A percentile compares a stretch with the other conserved stretches of the same genome.
Evolutionary conservation across 2,329 filamentous ascomycete species (phyloP).

Genomic region (Fragosphaeria purpurea): DNA sequence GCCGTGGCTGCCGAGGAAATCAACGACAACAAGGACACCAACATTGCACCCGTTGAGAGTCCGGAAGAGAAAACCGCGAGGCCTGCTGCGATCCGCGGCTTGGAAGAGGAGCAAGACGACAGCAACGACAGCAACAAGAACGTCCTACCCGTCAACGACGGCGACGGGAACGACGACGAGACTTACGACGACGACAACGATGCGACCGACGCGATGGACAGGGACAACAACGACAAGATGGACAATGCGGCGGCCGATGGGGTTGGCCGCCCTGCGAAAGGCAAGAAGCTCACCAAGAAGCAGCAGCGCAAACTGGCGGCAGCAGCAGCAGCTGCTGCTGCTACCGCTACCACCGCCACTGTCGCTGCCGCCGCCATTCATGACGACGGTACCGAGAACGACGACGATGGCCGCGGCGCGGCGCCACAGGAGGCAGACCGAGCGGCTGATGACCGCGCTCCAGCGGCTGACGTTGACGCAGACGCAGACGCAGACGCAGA

Average conservation of each 20-base stretch:
- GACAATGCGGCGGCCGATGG: neutral
- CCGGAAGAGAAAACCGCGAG: slow-evolving; percentile 3
- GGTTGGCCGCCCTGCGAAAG: neutral
- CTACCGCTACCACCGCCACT: neutral
- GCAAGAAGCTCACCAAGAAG: slow-evolving; percentile 10
- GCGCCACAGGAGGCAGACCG: neutral
- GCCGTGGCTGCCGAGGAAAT: too few relatives aligned
- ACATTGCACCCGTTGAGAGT: neutral
- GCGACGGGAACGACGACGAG: neutral
- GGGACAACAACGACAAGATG: neutral
- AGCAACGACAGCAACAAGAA: neutral
- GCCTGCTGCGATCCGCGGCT: slow-evolving; percentile 5
- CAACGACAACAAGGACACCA: neutral
- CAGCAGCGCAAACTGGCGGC: slow-evolving; percentile 10
- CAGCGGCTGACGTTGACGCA: slow-evolving; percentile 7
- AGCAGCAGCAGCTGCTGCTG: slow-evolving; percentile 4
- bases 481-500: neutral
- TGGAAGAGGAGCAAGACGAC: slow-evolving; percentile 5
- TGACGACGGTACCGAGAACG: neutral
- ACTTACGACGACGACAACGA: neutral
- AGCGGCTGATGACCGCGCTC: slow-evolving; percentile 5
- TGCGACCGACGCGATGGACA: slow-evolving; percentile 1
- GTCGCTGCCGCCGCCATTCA: neutral
- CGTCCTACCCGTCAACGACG: neutral
- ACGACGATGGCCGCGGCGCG: neutral